These are phyloP conservation scores for Wickerhamiella siamensis DNA, from an alignment of 805 yeast species.

Conservation along the genomic window DNA sequence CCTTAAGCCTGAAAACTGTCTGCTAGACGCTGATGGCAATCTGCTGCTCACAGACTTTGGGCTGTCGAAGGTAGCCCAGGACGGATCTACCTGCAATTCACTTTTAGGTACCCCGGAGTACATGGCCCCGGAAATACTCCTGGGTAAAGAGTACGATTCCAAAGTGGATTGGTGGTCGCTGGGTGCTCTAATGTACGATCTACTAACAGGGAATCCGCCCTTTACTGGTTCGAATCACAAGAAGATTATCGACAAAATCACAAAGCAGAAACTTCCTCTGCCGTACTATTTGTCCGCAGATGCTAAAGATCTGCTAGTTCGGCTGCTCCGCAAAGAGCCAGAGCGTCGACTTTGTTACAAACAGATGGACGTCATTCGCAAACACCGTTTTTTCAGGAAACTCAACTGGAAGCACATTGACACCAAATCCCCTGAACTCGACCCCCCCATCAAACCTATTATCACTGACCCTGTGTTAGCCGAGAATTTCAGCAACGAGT, in stretches of 20 bases:
- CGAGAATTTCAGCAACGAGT: slow-evolving; percentile 70
- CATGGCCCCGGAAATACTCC: slow-evolving; percentile 81
- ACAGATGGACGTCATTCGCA: slow-evolving; percentile 38
- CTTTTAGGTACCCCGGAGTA: slow-evolving; percentile 69
- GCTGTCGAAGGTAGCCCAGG: slow-evolving; percentile 34
- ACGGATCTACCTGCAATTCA: slow-evolving; percentile 35
- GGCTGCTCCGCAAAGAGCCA: slow-evolving; percentile 57
- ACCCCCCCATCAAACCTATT: slow-evolving; percentile 73
- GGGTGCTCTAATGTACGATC: slow-evolving; percentile 67
- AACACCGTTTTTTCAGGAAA: slow-evolving; percentile 64
- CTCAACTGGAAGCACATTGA: slow-evolving; percentile 53
- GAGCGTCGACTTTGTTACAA: slow-evolving; percentile 46
- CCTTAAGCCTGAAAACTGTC: slow-evolving; percentile 78
- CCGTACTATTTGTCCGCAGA: slow-evolving; percentile 70
- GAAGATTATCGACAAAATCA: slow-evolving; percentile 59
- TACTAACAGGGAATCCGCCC: slow-evolving; percentile 78
- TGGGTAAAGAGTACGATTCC: slow-evolving; percentile 62
- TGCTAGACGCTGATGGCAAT: slow-evolving; percentile 65
- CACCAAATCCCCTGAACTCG: slow-evolving; percentile 31
- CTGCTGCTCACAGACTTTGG: slow-evolving; percentile 80
- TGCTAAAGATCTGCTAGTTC: slow-evolving; percentile 58
- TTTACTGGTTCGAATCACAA: slow-evolving; percentile 73
- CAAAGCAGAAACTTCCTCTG: slow-evolving; percentile 43
- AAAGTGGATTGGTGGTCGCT: slow-evolving; percentile 87
- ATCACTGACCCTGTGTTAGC: slow-evolving; percentile 71